These are phyloP conservation scores for Xylariales sp. DNA, from an alignment of 2,329 filamentous ascomycete genomes.

Conservation along the genomic window DNA sequence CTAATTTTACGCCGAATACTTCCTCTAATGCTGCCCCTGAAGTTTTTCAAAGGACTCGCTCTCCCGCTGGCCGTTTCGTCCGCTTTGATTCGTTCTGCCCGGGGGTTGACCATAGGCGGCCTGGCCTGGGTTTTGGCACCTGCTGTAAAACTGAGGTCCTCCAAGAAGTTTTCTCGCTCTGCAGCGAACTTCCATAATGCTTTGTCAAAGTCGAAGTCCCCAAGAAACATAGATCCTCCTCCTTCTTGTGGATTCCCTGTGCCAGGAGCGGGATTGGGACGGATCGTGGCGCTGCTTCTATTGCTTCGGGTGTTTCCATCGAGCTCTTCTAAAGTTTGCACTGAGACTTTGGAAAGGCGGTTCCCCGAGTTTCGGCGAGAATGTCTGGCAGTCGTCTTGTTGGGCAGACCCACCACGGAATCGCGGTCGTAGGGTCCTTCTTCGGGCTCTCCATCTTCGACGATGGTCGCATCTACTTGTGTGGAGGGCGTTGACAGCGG, in stretches of 20 bases:
- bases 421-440: conserved; percentile 13
- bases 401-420: conserved; percentile 14
- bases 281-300: conserved; percentile 62
- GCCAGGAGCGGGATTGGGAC: conserved; percentile 31
- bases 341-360: conserved; percentile 50
- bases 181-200: conserved; percentile 90
- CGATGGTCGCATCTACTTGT: conserved; percentile 54
- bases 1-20: conserved; percentile 92
- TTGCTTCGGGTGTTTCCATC: conserved; percentile 59
- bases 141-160: conserved; percentile 85
- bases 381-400: conserved; percentile 44
- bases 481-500: conserved; percentile 30
- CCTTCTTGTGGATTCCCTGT: conserved; percentile 15
- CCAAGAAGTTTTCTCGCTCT: conserved; percentile 90
- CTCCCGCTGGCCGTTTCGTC: conserved; percentile 58
- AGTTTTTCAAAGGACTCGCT: conserved; percentile 50
- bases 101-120: conserved; percentile 70
- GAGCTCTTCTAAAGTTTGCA: conserved; percentile 51
- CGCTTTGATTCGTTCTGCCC: conserved; percentile 75
- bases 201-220: conserved; percentile 88
- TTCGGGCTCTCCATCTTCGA: conserved; percentile 57
- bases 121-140: conserved; percentile 70
- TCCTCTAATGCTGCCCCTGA: conserved; percentile 67
- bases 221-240: conserved; percentile 33
- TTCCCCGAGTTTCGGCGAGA: conserved; percentile 57